Percentiles rank a stretch among this genome's conserved stretches.
phyloP scores from a whole-genome alignment of 164 flowering plant genomes.

The Santalum album region DNA sequence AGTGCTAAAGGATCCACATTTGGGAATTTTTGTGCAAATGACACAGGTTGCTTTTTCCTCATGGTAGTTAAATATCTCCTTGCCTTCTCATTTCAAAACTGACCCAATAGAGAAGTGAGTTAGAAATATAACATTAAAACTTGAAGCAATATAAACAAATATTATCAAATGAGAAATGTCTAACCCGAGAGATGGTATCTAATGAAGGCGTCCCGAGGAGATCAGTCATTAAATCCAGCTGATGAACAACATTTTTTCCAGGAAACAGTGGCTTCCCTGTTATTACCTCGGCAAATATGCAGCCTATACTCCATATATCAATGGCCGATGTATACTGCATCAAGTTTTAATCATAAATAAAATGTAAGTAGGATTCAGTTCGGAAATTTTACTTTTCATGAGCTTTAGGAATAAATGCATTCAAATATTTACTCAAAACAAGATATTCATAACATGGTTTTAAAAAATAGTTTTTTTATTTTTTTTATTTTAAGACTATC shows the following conservation, averaged over 20 bases:
- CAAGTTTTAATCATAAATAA: too few species aligned
- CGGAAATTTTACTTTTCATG: too few species aligned
- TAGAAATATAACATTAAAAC: neutral
- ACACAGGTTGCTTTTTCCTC: conserved; percentile 80
- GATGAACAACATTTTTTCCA: conserved; percentile 96
- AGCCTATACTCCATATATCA: conserved; percentile 97
- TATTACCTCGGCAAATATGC: conserved; percentile 93
- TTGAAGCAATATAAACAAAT: too few species aligned
- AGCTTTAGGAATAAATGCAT: too few species aligned
- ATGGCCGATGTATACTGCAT: conserved; percentile 96
- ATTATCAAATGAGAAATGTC: too few species aligned
- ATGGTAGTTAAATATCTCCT: conserved; percentile 78
- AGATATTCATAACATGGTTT: too few species aligned
- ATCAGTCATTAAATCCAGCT: conserved; percentile 93
- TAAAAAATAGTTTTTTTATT: too few species aligned
- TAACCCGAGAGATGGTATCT: conserved; percentile 85
- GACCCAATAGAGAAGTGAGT: conserved; percentile 8
- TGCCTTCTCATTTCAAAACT: conserved; percentile 94
- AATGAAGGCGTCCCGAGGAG: conserved; percentile 89
- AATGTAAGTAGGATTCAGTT: too few species aligned
- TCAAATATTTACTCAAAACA: too few species aligned
- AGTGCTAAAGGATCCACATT: conserved; percentile 86
- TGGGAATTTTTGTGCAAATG: conserved; percentile 75
- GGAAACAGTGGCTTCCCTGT: conserved; percentile 93
- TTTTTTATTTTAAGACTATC: too few species aligned